A percentile compares a stretch with the other conserved stretches of the same genome.
Evolutionary conservation across 2,329 filamentous ascomycete genomes (phyloP).

Genomic region (Thielaviopsis euricoi): DNA sequence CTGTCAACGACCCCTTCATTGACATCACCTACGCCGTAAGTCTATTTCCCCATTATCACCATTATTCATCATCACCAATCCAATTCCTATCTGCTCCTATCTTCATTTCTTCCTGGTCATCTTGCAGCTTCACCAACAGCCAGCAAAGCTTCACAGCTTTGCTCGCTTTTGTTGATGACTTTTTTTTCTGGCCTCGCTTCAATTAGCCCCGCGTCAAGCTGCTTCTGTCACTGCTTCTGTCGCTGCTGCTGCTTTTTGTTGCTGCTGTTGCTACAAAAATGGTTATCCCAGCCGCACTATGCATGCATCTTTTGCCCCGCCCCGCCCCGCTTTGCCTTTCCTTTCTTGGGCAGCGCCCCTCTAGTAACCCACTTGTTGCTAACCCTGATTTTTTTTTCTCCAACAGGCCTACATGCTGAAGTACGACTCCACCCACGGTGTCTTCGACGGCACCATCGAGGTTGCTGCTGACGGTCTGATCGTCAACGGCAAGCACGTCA

Average conservation of each 20-base stretch:
- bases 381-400: constrained; percentile 3
- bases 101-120: constrained; percentile 7
- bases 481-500: constrained; percentile 76
- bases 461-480: constrained; percentile 54
- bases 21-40: constrained; percentile 92
- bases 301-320: constrained; percentile 1
- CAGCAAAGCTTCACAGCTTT: neutral
- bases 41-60: constrained; percentile 18
- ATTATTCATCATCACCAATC: constrained; percentile 1
- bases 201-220: too few relatives aligned
- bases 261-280: neutral
- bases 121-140: neutral
- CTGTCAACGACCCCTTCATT: constrained; percentile 99
- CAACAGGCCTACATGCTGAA: constrained; percentile 94
- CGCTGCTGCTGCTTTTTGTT: neutral
- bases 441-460: constrained; percentile 85
- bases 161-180: neutral
- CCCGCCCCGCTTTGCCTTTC: constrained; percentile 6
- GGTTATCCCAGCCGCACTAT: constrained; percentile 2
- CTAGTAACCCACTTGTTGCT: neutral
- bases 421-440: constrained; percentile 94
- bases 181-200: neutral
- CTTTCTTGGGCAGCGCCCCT: neutral
- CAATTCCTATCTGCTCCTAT: constrained; percentile 2
- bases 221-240: constrained; percentile 5